These are phyloP conservation scores for Phialophora chinensis DNA, from an alignment of 2,329 filamentous ascomycete genomes.

Conservation along the genomic window DNA sequence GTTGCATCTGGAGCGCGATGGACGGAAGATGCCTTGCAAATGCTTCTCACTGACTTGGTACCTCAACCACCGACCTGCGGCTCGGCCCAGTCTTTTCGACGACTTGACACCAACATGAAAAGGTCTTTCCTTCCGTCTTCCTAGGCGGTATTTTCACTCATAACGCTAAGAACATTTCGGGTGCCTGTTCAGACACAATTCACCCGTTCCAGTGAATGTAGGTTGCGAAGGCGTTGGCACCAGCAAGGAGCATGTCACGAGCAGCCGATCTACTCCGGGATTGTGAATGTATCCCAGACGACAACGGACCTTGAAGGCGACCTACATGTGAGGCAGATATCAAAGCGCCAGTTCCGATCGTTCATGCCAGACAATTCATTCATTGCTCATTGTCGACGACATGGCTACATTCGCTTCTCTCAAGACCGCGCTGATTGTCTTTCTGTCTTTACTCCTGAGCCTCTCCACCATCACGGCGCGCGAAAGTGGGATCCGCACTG, in stretches of 20 bases:
- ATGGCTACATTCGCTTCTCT: not conserved
- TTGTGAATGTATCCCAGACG: not conserved
- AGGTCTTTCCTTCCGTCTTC: too few relatives aligned
- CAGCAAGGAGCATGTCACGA: too few relatives aligned
- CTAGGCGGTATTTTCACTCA: too few relatives aligned
- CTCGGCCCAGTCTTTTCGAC: too few relatives aligned
- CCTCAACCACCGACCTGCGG: not conserved
- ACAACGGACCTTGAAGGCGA: not conserved
- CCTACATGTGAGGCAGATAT: not conserved
- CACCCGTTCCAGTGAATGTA: too few relatives aligned
- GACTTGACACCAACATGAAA: too few relatives aligned
- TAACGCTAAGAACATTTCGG: too few relatives aligned
- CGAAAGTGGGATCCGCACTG: not conserved
- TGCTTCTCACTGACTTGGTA: not conserved
- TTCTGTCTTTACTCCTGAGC: conserved; percentile 2
- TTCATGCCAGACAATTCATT: not conserved
- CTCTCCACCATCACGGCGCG: not conserved
- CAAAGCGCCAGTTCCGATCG: not conserved
- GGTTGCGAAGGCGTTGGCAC: not conserved
- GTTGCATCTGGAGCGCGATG: too few relatives aligned
- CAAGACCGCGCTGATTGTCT: not conserved
- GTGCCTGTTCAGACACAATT: not conserved
- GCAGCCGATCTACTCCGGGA: not conserved
- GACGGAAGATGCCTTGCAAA: not conserved
- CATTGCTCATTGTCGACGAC: not conserved